phyloP scores from a whole-genome alignment of 805 yeast genomes.

The Starmerella riodocensis region DNA sequence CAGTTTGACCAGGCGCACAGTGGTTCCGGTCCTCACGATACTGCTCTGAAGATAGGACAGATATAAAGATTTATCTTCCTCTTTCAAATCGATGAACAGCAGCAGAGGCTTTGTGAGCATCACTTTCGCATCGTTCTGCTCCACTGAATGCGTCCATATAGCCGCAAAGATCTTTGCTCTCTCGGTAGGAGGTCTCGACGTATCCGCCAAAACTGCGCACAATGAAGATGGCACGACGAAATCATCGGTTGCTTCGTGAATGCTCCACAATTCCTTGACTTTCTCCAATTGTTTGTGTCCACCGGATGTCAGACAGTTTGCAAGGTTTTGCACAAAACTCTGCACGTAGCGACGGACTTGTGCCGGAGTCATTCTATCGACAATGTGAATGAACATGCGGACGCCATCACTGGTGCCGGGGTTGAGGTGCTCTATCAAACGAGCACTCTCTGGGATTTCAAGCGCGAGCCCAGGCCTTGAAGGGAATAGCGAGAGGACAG shows the following conservation, averaged over 20 bases:
- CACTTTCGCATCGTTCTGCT: conserved; percentile 30
- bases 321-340: neutral
- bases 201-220: conserved; percentile 39
- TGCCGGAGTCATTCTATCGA: conserved; percentile 4
- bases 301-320: conserved; percentile 25
- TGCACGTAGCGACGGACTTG: conserved; percentile 10
- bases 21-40: conserved; percentile 33
- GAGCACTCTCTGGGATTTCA: conserved; percentile 4
- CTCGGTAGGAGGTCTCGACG: conserved; percentile 27
- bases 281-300: conserved; percentile 57
- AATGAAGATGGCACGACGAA: conserved; percentile 60
- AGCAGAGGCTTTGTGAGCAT: conserved; percentile 52
- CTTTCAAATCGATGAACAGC: conserved; percentile 47
- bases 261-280: conserved; percentile 47
- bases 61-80: conserved; percentile 7
- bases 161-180: conserved; percentile 45
- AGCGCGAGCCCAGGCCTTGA: conserved; percentile 9
- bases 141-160: conserved; percentile 66
- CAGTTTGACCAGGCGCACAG: conserved; percentile 47
- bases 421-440: conserved; percentile 1
- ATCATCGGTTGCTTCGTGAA: conserved; percentile 41
- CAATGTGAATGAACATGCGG: conserved; percentile 11
- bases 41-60: conserved; percentile 14
- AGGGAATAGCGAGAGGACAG: conserved; percentile 9
- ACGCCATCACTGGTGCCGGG: conserved; percentile 4